Evolutionary conservation across 2,329 filamentous ascomycete genomes (phyloP).

Genomic region (Pseudovirgaria hyperparasitica): DNA sequence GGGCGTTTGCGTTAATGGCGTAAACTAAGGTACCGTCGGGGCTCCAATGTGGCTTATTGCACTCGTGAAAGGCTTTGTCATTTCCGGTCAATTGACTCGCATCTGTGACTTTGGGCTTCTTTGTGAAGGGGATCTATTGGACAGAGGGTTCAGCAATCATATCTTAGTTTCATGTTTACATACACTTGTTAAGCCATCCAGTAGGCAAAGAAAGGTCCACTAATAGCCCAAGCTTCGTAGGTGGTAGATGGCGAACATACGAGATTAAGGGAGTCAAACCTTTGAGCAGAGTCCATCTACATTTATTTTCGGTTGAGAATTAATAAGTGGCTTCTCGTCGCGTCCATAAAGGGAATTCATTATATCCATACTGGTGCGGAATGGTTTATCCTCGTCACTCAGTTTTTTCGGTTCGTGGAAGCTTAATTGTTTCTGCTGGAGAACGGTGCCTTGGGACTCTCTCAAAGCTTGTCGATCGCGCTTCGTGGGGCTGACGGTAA

Average conservation of each 20-base stretch:
- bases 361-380: slow-evolving; percentile 82
- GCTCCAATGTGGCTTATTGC: slow-evolving; percentile 69
- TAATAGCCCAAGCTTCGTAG: slow-evolving; percentile 2
- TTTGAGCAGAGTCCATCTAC: slow-evolving; percentile 60
- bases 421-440: slow-evolving; percentile 33
- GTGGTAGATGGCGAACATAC: slow-evolving; percentile 12
- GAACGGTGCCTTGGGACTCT: slow-evolving; percentile 49
- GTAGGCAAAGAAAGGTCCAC: slow-evolving; percentile 2
- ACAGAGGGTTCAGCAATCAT: slow-evolving; percentile 21
- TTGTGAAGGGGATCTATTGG: slow-evolving; percentile 74
- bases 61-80: slow-evolving; percentile 58
- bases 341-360: slow-evolving; percentile 90
- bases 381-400: slow-evolving; percentile 39
- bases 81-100: slow-evolving; percentile 48
- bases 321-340: slow-evolving; percentile 15
- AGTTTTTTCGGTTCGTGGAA: slow-evolving; percentile 18
- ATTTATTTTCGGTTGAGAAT: too few relatives aligned
- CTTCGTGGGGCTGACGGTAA: slow-evolving; percentile 88
- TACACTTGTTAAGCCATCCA: slow-evolving; percentile 25
- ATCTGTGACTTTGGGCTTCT: slow-evolving; percentile 57
- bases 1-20: slow-evolving; percentile 31
- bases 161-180: slow-evolving; percentile 25
- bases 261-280: slow-evolving; percentile 59
- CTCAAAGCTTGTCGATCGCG: slow-evolving; percentile 65
- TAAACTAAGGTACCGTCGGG: slow-evolving; percentile 62